Evolutionary conservation across 768 basidiomycete genomes (phyloP), one percentile per base, ranked within the genome.

Genomic region (Collybiopsis confluens): DNA sequence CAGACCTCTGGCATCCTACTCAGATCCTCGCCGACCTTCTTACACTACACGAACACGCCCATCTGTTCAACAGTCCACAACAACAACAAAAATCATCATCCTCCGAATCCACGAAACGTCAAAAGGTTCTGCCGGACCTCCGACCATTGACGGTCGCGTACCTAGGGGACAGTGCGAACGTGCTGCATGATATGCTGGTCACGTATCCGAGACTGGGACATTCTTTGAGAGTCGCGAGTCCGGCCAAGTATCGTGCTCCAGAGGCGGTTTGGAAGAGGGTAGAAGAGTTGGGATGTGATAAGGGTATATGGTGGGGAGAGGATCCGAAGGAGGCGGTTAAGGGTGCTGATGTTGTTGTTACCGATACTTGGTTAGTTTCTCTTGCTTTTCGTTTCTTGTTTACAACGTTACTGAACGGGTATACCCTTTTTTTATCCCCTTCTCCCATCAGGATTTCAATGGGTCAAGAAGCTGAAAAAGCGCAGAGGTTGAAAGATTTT

Each of bases 361-460:
- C 97, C 2, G 97, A 99, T 68, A 99, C 97, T 3, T 99, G 96
- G 93, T 92, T 56, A 54, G 77, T 65, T 43, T 45, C 55, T 30
- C n/a, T n/a, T n/a, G n/a, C n/a, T n/a, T n/a, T n/a, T n/a, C n/a
- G n/a, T n/a, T n/a, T n/a, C 47, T 18, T 28, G 27, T 45, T n/a
- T n/a, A 44, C 41, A 40, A 15, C 2, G n/a, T 57, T n/a, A 8
- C n/a, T n/a, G n/a, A n/a, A n/a, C n/a, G n/a, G n/a, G n/a, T 52
- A 28, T 4, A 28, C n/a, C 30, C 35, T 16, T 42, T 18, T 33
- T 21, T 21, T 40, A 23, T 23, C 5, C 44, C n/a, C n/a, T n/a
- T n/a, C n/a, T n/a, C n/a, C n/a, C n/a, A n/a, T 15, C 62, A 95
- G 92, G 94, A 93, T 98, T 58, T 98, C 96, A 2, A 98, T 99